Percentiles rank a stretch among this genome's conserved stretches.
phyloP scores from a whole-genome alignment of 345 rosid genomes.

The Capsella bursapastoris region DNA sequence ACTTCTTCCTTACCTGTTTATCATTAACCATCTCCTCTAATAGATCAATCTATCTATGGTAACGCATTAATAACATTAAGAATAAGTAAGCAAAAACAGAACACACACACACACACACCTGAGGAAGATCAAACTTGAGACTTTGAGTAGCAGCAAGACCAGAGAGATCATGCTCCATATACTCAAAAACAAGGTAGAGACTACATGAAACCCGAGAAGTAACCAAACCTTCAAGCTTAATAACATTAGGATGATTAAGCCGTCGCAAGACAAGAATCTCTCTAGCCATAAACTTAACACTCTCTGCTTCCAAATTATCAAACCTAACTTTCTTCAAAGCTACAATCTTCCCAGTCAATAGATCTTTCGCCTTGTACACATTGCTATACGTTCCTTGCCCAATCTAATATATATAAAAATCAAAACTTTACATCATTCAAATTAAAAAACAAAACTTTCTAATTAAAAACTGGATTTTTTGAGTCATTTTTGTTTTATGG shows the following conservation, averaged over 20 bases:
- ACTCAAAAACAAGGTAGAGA: constrained; percentile 85
- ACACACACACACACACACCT: constrained; percentile 51
- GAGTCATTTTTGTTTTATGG: not conserved
- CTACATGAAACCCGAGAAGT: constrained; percentile 91
- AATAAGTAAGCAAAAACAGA: not conserved
- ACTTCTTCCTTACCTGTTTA: not conserved
- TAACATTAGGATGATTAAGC: constrained; percentile 84
- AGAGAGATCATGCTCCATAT: constrained; percentile 96
- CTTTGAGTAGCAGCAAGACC: constrained; percentile 76
- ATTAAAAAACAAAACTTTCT: not conserved
- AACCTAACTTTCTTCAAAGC: constrained; percentile 95
- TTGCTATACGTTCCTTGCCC: constrained; percentile 97
- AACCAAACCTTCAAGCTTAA: constrained; percentile 87
- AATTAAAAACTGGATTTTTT: not conserved
- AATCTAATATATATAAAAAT: constrained; percentile 50
- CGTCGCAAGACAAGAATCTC: constrained; percentile 81
- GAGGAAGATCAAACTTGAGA: constrained; percentile 84
- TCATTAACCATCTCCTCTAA: not conserved
- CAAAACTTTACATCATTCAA: not conserved
- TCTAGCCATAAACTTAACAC: constrained; percentile 94
- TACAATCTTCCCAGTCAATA: constrained; percentile 78
- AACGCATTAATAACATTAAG: not conserved
- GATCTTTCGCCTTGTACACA: constrained; percentile 92
- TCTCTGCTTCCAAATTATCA: constrained; percentile 89
- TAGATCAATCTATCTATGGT: not conserved